These are phyloP conservation scores for Aspergillus piperis DNA, from an alignment of 2,329 filamentous ascomycete genomes.

Conservation along the genomic window DNA sequence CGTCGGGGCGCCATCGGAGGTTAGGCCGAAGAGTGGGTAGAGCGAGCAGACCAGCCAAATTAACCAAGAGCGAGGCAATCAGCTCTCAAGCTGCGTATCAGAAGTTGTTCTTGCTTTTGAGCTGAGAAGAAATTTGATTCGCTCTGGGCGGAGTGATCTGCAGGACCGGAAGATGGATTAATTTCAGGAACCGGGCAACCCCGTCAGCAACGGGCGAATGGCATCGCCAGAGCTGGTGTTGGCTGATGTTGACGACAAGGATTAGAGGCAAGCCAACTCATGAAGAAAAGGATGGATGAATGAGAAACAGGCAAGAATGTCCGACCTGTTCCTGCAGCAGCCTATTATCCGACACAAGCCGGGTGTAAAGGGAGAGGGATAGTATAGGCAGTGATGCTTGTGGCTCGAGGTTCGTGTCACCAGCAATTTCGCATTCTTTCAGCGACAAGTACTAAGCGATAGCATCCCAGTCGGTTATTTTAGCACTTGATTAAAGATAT, in stretches of 20 bases:
- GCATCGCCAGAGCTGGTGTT: background rate
- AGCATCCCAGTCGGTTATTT: background rate
- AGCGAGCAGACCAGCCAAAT: background rate
- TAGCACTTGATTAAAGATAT: background rate
- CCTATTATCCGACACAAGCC: background rate
- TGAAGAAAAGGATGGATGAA: background rate
- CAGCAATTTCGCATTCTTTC: background rate
- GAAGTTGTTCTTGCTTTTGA: slow-evolving; percentile 11
- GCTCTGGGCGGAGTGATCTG: background rate
- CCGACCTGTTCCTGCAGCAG: background rate
- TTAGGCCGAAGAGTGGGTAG: background rate
- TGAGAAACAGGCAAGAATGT: background rate
- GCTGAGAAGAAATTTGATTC: background rate
- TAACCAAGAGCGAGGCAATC: background rate
- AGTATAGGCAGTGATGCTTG: background rate
- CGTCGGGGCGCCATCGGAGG: slow-evolving; percentile 17
- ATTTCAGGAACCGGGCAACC: background rate
- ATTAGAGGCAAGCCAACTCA: background rate
- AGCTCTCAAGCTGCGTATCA: slow-evolving; percentile 12
- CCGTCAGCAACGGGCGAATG: background rate
- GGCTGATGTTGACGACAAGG: background rate
- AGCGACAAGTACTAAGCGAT: background rate
- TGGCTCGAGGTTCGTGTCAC: background rate
- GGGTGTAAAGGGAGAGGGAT: background rate
- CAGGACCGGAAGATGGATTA: background rate